Base-by-base conservation (phyloP, 2,329 filamentous ascomycete species). In the Xylaria sp. region DNA sequence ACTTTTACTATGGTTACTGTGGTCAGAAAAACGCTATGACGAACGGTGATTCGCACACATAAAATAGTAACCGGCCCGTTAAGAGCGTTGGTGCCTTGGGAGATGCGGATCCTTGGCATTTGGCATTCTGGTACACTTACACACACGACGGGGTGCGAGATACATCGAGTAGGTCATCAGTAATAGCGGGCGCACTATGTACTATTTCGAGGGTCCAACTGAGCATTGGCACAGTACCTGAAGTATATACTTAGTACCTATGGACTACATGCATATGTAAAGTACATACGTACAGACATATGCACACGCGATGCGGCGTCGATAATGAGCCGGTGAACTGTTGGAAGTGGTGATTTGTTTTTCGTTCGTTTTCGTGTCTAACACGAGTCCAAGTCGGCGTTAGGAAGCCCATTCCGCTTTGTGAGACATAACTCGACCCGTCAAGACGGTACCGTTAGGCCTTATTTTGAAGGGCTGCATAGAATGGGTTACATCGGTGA, bases 1-100 rank as follows among this genome's bases (percentile, higher is more conserved):
- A 58, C 49, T 64, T 28, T 59, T 57, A 41, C 66, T 54, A 60
- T 63, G 63, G 66, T 64, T 54, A 41, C 66, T 54, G 63, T 63
- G 63, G 66, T 64, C 64, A 71, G 67, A 68, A 64, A 54, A 13
- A 25, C 57, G 36, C 60, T 43, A 54, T 55, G 46, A n/a, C 46
- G 13, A n/a, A n/a, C 39, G 10, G 4, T 28, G 56, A 64, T 65
- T 69, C 59, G 54, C 43, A 62, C 55, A 64, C 48, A 68, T 36
- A 66, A 67, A 71, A 66, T 62, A 71, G 70, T 72, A 72, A 72
- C 41, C 70, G 70, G 70, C 33, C 70, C 70, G 70, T 71, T 72
- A 62, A 64, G 56, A 43, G 36, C 18, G 28, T 18, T 55, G 60
- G 51, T 58, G 62, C 66, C 63, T 68, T 66, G 55, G 33, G 33